Evolutionary conservation across 371 early-diverging fungal species (phyloP).

Genomic region (Mucor piriformis): DNA sequence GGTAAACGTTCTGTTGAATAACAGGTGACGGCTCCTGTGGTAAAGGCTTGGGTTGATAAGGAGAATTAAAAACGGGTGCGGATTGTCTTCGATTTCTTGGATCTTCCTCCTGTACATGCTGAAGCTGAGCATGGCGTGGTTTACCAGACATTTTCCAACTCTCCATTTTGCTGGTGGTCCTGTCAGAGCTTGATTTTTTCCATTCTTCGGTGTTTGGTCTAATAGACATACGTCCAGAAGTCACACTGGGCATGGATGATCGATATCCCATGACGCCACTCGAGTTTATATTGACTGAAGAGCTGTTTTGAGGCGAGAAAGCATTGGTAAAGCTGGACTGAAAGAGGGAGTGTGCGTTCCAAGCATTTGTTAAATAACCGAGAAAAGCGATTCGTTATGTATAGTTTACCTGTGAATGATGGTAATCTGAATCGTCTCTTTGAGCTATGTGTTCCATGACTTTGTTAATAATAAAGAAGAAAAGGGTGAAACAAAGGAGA

Average conservation of each 20-base stretch:
- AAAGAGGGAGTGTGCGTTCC: too few species aligned
- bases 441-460: background rate
- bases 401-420: constrained; percentile 3
- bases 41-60: constrained; percentile 14
- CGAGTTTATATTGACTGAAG: background rate
- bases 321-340: too few species aligned
- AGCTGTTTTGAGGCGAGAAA: background rate
- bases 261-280: background rate
- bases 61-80: constrained; percentile 15
- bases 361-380: too few species aligned
- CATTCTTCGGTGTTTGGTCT: constrained; percentile 14
- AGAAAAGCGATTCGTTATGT: too few species aligned
- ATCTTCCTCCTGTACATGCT: constrained; percentile 7
- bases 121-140: constrained; percentile 26
- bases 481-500: background rate
- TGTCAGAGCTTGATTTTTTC: constrained; percentile 11
- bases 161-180: constrained; percentile 12
- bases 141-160: constrained; percentile 29
- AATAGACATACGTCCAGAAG: too few species aligned
- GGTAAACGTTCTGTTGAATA: background rate
- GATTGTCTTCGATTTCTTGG: constrained; percentile 14
- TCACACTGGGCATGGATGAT: background rate
- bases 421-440: background rate
- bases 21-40: constrained; percentile 18
- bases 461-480: background rate